Evolutionary conservation across 768 basidiomycete species (phyloP).

Genomic region (Rhodosporidiobolus sp.): DNA sequence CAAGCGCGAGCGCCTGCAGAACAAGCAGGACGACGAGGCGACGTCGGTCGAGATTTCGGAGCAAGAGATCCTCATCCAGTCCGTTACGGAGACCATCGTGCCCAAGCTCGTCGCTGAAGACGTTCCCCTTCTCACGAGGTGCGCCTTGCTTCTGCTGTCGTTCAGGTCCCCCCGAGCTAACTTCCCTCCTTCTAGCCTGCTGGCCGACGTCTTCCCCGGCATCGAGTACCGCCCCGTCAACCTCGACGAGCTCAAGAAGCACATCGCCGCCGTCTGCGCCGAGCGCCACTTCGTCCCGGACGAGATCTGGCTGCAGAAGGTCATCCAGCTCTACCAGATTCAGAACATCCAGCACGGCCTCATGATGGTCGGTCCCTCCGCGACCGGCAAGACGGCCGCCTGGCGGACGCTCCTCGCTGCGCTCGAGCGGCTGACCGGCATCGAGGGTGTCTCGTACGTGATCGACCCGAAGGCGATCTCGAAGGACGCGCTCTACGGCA

Average conservation of each 20-base stretch:
- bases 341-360: conserved; percentile 99
- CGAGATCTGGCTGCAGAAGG: conserved; percentile 89
- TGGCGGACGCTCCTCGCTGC: conserved; percentile 92
- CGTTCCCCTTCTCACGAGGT: conserved; percentile 90
- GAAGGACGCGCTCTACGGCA: conserved; percentile 96
- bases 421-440: conserved; percentile 81
- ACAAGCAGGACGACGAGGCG: conserved; percentile 40
- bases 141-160: background rate
- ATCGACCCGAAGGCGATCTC: conserved; percentile 99
- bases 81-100: conserved; percentile 96
- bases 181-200: conserved; percentile 57
- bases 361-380: conserved; percentile 99
- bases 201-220: conserved; percentile 96
- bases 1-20: conserved; percentile 75
- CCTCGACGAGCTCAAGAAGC: conserved; percentile 74
- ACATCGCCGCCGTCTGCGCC: conserved; percentile 79
- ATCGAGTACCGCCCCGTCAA: conserved; percentile 87
- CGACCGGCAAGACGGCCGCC: conserved; percentile 92
- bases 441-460: conserved; percentile 89
- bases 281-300: conserved; percentile 82
- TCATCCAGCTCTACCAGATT: conserved; percentile 95
- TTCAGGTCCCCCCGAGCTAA: conserved; percentile 1
- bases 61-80: conserved; percentile 96
- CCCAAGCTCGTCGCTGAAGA: conserved; percentile 97
- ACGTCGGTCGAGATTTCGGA: conserved; percentile 64